Base-by-base conservation (phyloP, 2,329 filamentous ascomycete genomes). In the Phyllosticta ampelicida region DNA sequence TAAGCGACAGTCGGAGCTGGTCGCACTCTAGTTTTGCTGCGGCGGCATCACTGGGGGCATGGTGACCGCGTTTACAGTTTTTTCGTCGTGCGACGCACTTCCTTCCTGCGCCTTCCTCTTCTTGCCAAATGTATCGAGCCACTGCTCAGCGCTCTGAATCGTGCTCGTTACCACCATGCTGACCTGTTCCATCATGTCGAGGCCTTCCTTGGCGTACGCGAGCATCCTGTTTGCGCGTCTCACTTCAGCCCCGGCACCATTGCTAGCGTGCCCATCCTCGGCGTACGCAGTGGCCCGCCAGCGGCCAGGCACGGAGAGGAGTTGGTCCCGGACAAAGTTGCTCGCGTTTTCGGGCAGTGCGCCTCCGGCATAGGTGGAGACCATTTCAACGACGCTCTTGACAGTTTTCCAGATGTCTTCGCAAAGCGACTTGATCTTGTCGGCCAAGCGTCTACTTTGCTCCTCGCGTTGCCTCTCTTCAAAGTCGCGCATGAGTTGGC, bases 141-240 rank as follows among this genome's bases (percentile, higher is more conserved):
- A 97, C 65, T 86, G 84, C 72, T 97, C 92, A 0, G 94, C 94
- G 65, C 88, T 94, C 58, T 88, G 82, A 56, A 97, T 87, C 0
- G 94, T 97, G 56, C 90, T 87, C 64, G 95, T 89, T 9, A 97
- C 80, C 1, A 96, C 89, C 5, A 86, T 84, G 48, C 86, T 94
- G 54, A 99, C 90, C 70, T 96, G 90, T 0, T 84, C 82, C 80
- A 97, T 90, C 86, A 97, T 96, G 65, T 96, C 90, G 13, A 97
- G 77, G 0, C 91, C 90, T 70, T 97, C 92, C 66, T 87, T 87
- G 6, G 92, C 92, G 55, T 97, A 83, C 1, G 94, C 84, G 11
- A 97, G 75, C 58, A 95, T 90, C 48, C 87, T 81, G 64, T 90
- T 86, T 0, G 89, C 90, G 55, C 75, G 76, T 9, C 77, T 72